phyloP scores from a whole-genome alignment of 78 protist genomes.

The Emiliania huxleyi region DNA sequence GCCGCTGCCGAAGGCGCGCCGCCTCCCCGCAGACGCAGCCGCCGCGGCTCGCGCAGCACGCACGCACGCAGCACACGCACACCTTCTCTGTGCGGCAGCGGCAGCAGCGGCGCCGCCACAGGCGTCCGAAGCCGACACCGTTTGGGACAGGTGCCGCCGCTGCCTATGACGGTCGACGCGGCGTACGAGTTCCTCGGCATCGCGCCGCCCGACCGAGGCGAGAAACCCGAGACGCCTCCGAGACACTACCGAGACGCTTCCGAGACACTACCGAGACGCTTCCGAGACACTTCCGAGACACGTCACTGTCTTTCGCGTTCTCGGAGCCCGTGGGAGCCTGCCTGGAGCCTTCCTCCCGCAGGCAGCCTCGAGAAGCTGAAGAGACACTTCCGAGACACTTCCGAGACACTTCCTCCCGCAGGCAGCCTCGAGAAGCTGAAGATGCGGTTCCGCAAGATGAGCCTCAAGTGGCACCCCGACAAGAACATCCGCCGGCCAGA shows the following conservation, averaged over 20 bases:
- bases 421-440: background rate
- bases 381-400: background rate
- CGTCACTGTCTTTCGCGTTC: too few species aligned
- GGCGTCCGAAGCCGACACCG: too few species aligned
- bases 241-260: too few species aligned
- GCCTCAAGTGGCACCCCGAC: conserved; percentile 1
- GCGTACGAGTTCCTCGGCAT: background rate
- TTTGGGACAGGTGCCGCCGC: background rate
- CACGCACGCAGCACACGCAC: too few species aligned
- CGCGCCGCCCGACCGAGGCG: background rate
- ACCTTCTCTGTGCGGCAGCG: too few species aligned
- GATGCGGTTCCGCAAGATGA: background rate
- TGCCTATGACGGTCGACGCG: background rate
- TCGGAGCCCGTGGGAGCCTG: too few species aligned
- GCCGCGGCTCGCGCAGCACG: too few species aligned
- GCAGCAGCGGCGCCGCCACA: too few species aligned
- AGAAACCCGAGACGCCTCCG: background rate
- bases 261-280: too few species aligned
- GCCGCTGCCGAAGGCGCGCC: background rate
- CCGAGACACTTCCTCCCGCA: background rate
- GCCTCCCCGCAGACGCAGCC: too few species aligned
- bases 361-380: background rate
- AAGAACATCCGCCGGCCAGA: background rate
- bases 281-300: too few species aligned
- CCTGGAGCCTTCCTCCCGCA: too few species aligned